Evolutionary conservation across 371 early-diverging fungal genomes (phyloP).

Genomic region (Syncephalastrum contaminatum): DNA sequence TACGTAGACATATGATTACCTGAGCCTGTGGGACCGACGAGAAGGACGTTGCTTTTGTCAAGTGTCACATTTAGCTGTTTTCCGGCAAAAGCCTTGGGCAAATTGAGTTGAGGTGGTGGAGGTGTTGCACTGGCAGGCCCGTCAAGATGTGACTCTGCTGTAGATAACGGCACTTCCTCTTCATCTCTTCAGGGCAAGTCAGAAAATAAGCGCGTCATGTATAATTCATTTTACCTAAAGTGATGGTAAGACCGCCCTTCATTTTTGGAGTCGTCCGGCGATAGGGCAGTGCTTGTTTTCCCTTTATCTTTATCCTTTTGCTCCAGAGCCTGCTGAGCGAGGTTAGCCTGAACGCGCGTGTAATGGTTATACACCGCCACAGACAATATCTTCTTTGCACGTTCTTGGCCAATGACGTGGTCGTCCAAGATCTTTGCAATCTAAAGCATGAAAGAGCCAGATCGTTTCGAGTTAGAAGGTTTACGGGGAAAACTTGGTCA

Average conservation of each 20-base stretch:
- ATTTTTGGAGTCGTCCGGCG: slow-evolving; percentile 7
- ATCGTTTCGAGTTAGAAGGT: too few relatives aligned
- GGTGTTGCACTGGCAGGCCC: neutral
- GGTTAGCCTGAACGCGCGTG: slow-evolving; percentile 75
- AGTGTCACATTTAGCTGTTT: slow-evolving; percentile 41
- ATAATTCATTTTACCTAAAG: too few relatives aligned
- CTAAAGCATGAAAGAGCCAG: slow-evolving; percentile 46
- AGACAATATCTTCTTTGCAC: slow-evolving; percentile 79
- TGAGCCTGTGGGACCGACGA: slow-evolving; percentile 87
- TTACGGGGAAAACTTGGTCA: too few relatives aligned
- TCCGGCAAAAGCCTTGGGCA: neutral
- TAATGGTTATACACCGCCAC: slow-evolving; percentile 91
- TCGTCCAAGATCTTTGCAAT: slow-evolving; percentile 82
- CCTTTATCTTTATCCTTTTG: neutral
- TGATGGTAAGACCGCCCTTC: slow-evolving; percentile 12
- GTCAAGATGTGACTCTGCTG: slow-evolving; percentile 5
- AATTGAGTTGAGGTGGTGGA: too few relatives aligned
- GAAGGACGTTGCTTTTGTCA: slow-evolving; percentile 88
- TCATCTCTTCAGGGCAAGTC: neutral
- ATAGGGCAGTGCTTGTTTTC: neutral
- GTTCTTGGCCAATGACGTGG: slow-evolving; percentile 86
- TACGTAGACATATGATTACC: slow-evolving; percentile 43
- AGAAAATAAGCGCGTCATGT: too few relatives aligned
- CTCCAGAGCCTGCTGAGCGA: slow-evolving; percentile 12
- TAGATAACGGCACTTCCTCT: slow-evolving; percentile 10